phyloP scores from a whole-genome alignment of 257 asterid genomes.

The Cordia subcordata region DNA sequence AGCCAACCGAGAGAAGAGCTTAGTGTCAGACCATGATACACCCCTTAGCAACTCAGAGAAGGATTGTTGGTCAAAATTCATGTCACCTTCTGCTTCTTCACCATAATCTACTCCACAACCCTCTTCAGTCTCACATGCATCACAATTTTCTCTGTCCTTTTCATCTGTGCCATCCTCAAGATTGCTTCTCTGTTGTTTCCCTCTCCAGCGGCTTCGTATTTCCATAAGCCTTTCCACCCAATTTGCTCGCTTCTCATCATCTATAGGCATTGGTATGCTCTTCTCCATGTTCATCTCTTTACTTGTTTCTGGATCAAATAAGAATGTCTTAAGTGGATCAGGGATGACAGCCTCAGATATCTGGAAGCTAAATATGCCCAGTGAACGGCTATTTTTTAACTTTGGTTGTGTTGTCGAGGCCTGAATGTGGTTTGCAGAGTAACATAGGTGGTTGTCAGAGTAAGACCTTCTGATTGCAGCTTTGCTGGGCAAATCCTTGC shows the following conservation, averaged over 20 bases:
- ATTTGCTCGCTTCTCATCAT: slow-evolving; percentile 31
- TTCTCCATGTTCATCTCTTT: slow-evolving; percentile 21
- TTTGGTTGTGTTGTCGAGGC: slow-evolving; percentile 38
- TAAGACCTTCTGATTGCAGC: slow-evolving; percentile 16
- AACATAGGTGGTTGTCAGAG: slow-evolving; percentile 40
- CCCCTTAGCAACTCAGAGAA: slow-evolving; percentile 44
- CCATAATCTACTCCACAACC: slow-evolving; percentile 56
- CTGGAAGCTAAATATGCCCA: slow-evolving; percentile 43
- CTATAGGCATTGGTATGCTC: slow-evolving; percentile 9
- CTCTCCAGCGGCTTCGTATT: slow-evolving; percentile 52
- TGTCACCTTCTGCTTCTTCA: slow-evolving; percentile 35
- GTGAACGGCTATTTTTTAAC: slow-evolving; percentile 41
- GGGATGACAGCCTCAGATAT: slow-evolving; percentile 48
- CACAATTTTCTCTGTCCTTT: slow-evolving; percentile 25
- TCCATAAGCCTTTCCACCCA: slow-evolving; percentile 73
- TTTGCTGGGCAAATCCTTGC: slow-evolving; percentile 1
- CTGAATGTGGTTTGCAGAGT: slow-evolving; percentile 14
- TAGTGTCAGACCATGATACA: slow-evolving; percentile 70
- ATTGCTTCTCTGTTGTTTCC: slow-evolving; percentile 28
- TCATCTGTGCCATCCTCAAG: slow-evolving; percentile 7
- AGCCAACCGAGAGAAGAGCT: slow-evolving; percentile 63
- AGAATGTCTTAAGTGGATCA: slow-evolving; percentile 35
- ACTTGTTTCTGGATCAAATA: slow-evolving; percentile 35
- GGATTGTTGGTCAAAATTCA: slow-evolving; percentile 32
- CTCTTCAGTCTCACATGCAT: slow-evolving; percentile 23